Evolutionary conservation across 2,329 filamentous ascomycete genomes (phyloP), one percentile per base, ranked within the genome.

Genomic region (Didymella segeticola): DNA sequence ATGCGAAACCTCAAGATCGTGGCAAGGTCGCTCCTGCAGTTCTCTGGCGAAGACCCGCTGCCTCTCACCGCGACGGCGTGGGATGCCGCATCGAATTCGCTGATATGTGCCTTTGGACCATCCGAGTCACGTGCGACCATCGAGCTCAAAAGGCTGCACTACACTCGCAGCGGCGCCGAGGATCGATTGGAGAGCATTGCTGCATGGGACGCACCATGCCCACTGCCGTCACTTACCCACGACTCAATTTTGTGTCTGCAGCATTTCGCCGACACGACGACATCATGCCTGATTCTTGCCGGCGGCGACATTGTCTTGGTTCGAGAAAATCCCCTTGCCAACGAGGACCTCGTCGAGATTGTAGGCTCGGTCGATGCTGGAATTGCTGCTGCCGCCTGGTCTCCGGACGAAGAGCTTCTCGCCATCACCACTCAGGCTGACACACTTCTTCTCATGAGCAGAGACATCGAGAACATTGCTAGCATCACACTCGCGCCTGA

Each of bases 1-100:
- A 98, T 98, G 93, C 89, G 91, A 72, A 98, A 97, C 76, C 83
- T 98, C 66, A 88, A 86, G 77, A 92, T 88, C 73, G 86, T 92
- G 67, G 86, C 84, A 70, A 87, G 90, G 72, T 83, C 84, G 64
- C 69, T 74, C 19, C 80, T 85, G 71, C 87, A 87, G 78, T 82
- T 79, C 63, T 80, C 86, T 60, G 80, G 83, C 46, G 75, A 69
- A 49, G 67, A 74, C 41, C 67, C 82, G 58, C 78, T 87, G 52
- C 81, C 83, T 59, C 80, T 95, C 67, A 89, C 90, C 47, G 88
- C 91, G 25, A 86, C 88, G 51, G 89, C 91, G 68, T 98, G 93
- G 93, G 92, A 98, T 77, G 83, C 88, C 42, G 83, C 86, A 56
- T 86, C 84, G 60, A 89, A 95, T 74, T 86, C 90, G 56, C 77